Percentiles rank a stretch among this genome's conserved stretches.
Evolutionary conservation across 2,329 filamentous ascomycete genomes (phyloP).

Genomic region (Amphichorda felina): DNA sequence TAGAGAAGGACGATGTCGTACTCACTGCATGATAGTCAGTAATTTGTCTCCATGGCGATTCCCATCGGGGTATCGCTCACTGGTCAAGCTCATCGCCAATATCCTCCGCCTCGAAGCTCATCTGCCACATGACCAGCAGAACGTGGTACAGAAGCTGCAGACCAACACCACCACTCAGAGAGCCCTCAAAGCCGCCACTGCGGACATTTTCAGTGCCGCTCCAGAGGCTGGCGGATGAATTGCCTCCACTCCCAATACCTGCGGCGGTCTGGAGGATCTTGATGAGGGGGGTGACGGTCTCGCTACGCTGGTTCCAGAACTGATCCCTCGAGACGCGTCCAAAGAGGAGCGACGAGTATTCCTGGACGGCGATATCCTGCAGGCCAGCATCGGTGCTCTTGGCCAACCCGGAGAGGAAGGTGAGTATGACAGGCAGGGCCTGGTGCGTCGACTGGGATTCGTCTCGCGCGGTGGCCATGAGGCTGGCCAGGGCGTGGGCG

Average conservation of each 20-base stretch:
- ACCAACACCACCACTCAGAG: slow-evolving; percentile 70
- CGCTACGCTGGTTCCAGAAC: slow-evolving; percentile 84
- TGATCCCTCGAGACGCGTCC: slow-evolving; percentile 61
- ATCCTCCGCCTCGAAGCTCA: slow-evolving; percentile 80
- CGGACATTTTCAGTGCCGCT: slow-evolving; percentile 40
- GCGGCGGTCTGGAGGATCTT: slow-evolving; percentile 73
- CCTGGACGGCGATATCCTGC: slow-evolving; percentile 90
- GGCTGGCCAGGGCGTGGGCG: slow-evolving; percentile 70
- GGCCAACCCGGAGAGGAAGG: slow-evolving; percentile 72
- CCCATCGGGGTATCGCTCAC: slow-evolving; percentile 36
- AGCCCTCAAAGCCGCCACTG: slow-evolving; percentile 49
- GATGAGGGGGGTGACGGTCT: slow-evolving; percentile 73
- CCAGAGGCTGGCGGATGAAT: slow-evolving; percentile 48
- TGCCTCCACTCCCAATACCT: slow-evolving; percentile 55
- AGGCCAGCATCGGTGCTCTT: slow-evolving; percentile 80
- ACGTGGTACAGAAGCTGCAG: slow-evolving; percentile 92
- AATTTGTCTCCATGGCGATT: neutral
- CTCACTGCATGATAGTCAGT: slow-evolving; percentile 44
- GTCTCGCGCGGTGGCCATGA: slow-evolving; percentile 59
- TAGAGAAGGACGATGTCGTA: slow-evolving; percentile 88
- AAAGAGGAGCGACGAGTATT: slow-evolving; percentile 77
- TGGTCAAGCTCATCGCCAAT: slow-evolving; percentile 70
- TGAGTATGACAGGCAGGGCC: slow-evolving; percentile 72
- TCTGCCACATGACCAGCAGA: slow-evolving; percentile 86
- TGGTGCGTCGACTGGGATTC: slow-evolving; percentile 55